Evolutionary conservation across 139 green algal genomes (phyloP).

Genomic region (Chlorella sorokiniana): DNA sequence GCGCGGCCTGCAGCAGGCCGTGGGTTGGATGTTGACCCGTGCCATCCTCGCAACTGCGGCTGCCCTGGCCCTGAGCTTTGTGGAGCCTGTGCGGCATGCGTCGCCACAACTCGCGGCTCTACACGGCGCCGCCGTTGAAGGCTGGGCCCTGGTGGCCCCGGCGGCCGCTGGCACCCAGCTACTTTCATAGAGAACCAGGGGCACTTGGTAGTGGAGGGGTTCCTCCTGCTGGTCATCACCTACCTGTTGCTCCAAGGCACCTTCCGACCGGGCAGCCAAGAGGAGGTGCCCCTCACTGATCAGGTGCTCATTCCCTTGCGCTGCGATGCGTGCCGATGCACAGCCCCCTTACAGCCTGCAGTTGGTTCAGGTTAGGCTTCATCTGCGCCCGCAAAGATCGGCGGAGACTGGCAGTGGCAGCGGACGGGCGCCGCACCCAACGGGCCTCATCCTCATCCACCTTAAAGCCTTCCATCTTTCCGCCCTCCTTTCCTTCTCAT

Average conservation of each 20-base stretch:
- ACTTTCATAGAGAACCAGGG: slow-evolving; percentile 83
- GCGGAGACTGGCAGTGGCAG: too few relatives aligned
- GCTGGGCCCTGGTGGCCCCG: slow-evolving; percentile 79
- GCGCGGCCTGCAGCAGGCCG: not conserved
- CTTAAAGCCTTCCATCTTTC: not conserved
- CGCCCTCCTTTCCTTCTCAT: not conserved
- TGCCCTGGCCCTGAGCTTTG: slow-evolving; percentile 15
- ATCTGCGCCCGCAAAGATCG: too few relatives aligned
- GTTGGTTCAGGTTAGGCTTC: too few relatives aligned
- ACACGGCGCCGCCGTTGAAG: slow-evolving; percentile 34
- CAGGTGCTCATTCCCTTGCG: slow-evolving; percentile 46
- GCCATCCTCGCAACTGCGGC: not conserved
- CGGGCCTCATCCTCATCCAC: too few relatives aligned
- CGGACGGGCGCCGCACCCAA: too few relatives aligned
- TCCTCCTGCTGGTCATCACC: slow-evolving; percentile 76
- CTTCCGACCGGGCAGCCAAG: slow-evolving; percentile 54
- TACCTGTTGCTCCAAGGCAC: slow-evolving; percentile 75
- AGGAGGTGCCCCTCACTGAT: slow-evolving; percentile 74
- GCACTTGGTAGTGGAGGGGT: slow-evolving; percentile 79
- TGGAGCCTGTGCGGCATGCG: not conserved
- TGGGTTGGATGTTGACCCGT: not conserved
- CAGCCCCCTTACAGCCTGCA: too few relatives aligned
- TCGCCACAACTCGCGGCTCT: slow-evolving; percentile 14
- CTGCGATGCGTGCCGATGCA: too few relatives aligned
- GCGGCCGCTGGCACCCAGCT: slow-evolving; percentile 75